Evolutionary conservation across 2,329 filamentous ascomycete species (phyloP).

Genomic region (Colletotrichum karsti): DNA sequence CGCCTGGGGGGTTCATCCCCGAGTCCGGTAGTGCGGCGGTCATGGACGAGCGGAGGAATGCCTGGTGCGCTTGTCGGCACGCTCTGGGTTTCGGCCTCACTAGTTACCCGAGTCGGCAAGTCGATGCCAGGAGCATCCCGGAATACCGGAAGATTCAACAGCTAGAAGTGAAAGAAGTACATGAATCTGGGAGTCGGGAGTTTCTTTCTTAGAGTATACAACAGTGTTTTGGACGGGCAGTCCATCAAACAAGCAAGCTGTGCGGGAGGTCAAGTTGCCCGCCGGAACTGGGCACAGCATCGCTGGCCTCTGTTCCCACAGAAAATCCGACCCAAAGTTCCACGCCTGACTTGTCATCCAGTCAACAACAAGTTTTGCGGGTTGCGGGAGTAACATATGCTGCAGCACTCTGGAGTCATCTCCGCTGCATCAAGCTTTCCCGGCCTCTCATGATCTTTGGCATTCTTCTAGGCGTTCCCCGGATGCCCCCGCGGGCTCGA

Average conservation of each 20-base stretch:
- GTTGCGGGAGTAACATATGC: not conserved
- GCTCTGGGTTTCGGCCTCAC: not conserved
- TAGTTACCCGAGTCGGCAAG: not conserved
- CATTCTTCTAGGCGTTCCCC: not conserved
- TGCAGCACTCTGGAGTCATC: not conserved
- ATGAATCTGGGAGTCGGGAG: not conserved
- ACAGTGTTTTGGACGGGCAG: no score
- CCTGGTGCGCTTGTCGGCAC: not conserved
- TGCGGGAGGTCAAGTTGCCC: not conserved
- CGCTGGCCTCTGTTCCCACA: not conserved
- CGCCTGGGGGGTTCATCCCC: conserved; percentile 6
- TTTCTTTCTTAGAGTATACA: no score
- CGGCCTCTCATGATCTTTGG: no score
- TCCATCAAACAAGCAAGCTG: no score
- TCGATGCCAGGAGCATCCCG: not conserved
- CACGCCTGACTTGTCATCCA: not conserved
- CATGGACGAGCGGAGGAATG: conserved; percentile 25
- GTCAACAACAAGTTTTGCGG: not conserved
- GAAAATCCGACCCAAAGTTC: not conserved
- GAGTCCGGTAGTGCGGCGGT: conserved; percentile 10
- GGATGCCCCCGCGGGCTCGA: not conserved
- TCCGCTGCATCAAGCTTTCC: not conserved
- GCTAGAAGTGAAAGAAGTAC: not conserved
- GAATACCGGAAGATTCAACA: conserved; percentile 1
- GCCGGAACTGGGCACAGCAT: not conserved